Base-by-base conservation (phyloP, 2,329 filamentous ascomycete species). In the Scortechinia acanthostroma region DNA sequence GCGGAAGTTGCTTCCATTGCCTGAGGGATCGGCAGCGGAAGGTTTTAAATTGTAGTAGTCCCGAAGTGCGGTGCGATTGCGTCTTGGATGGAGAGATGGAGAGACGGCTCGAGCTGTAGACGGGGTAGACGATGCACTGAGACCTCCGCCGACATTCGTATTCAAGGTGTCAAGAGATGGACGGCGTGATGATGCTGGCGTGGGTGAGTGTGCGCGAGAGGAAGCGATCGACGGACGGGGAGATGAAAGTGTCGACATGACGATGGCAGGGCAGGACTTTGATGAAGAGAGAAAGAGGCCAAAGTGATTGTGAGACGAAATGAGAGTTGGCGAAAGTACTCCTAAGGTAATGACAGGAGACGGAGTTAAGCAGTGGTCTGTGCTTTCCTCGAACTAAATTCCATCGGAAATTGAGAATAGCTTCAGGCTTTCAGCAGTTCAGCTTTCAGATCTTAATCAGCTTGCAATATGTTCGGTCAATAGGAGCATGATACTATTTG, bases 21-120 rank as follows among this genome's bases (percentile, higher is more conserved):
- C 35, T 19, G 35, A 6, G 17, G 35, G 6, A 42, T 48, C 25
- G 14, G 35, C 35, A 19, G 10, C 17, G 16, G 43, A 40, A 13
- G 35, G 35, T 52, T 76, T 77, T 43, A 85, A 67, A 49, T 77
- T 77, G 58, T 84, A 84, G 63, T 82, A 85, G 52, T 84, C 79
- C 45, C 80, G 75, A 5, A 84, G 66, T 0, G 80, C 80, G 40
- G 72, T 67, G 49, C 80, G 74, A 57, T 83, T 83, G 47, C 79
- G 52, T 46, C 51, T 55, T 52, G 46, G 62, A 19, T 40, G 10
- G 53, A 25, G 62, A 59, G n/a, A 61, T 52, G 30, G 62, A 59
- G n/a, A 61, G n/a, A 40, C 35, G 14, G 35, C 35, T 10, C 35
- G 35, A 10, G 35, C 35, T 13, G 35, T 40, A 6, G 35, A 40